These are phyloP conservation scores for Trichothecium sympodiale DNA, from an alignment of 2,329 filamentous ascomycete genomes.

Conservation along the genomic window DNA sequence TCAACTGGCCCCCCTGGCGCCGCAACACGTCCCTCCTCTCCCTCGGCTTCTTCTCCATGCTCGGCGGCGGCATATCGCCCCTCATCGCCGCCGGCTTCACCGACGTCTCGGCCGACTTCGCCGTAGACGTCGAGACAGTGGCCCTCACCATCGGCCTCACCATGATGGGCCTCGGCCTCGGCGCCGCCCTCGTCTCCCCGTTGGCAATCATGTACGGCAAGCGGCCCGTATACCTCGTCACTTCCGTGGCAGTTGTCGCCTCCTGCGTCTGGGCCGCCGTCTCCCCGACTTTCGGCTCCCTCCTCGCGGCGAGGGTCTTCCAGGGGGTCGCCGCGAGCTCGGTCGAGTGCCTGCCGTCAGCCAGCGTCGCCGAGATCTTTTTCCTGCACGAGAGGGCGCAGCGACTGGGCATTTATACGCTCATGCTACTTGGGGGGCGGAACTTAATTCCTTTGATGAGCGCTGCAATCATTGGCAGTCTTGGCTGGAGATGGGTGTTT, in stretches of 20 bases:
- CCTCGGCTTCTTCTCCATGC: conserved; percentile 83
- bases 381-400: conserved; percentile 91
- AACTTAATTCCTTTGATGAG: conserved; percentile 82
- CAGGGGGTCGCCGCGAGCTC: conserved; percentile 83
- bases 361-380: conserved; percentile 92
- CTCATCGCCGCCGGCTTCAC: conserved; percentile 83
- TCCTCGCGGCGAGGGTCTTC: conserved; percentile 73
- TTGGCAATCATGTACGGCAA: conserved; percentile 90
- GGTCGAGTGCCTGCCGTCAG: conserved; percentile 84
- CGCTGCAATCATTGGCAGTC: conserved; percentile 66
- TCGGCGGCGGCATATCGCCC: conserved; percentile 87
- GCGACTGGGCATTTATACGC: conserved; percentile 83
- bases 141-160: conserved; percentile 83
- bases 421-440: conserved; percentile 81
- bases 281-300: conserved; percentile 70
- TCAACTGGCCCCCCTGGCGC: conserved; percentile 38
- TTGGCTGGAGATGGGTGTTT: conserved; percentile 86
- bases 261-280: conserved; percentile 76
- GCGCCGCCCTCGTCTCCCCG: conserved; percentile 76
- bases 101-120: conserved; percentile 56
- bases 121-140: conserved; percentile 59
- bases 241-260: conserved; percentile 67
- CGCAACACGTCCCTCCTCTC: conserved; percentile 71
- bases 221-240: conserved; percentile 74
- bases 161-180: conserved; percentile 86